These are phyloP conservation scores for Wickerhamomyces subpelliculosus DNA, from an alignment of 805 yeast species.

Conservation along the genomic window DNA sequence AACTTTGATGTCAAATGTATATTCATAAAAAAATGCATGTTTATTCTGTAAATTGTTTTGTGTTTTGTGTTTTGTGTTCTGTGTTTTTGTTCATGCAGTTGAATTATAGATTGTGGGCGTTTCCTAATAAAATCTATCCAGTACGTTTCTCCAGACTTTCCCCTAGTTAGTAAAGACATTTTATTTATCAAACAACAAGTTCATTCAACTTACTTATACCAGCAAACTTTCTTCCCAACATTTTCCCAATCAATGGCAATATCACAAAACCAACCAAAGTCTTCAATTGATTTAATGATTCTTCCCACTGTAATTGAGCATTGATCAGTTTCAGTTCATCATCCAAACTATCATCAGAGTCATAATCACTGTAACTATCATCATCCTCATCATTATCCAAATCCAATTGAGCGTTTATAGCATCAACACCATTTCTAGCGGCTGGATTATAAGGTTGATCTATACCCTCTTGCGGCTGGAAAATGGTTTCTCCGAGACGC, in stretches of 20 bases:
- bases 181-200: not conserved
- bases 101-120: no score
- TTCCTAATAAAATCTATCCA: conserved; percentile 12
- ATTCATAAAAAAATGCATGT: no score
- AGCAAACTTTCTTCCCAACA: conserved; percentile 57
- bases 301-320: conserved; percentile 73
- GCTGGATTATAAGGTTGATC: not conserved
- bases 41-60: no score
- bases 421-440: not conserved
- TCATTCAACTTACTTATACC: conserved; percentile 15
- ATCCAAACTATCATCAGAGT: conserved; percentile 13
- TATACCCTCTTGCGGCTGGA: not conserved
- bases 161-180: conserved; percentile 2
- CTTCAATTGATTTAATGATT: conserved; percentile 51
- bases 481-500: not conserved
- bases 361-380: conserved; percentile 7
- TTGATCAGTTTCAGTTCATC: conserved; percentile 25
- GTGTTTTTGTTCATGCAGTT: no score
- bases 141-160: conserved; percentile 15
- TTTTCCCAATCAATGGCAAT: conserved; percentile 61
- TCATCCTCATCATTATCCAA: not conserved
- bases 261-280: conserved; percentile 53
- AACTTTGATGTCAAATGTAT: not conserved
- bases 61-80: no score
- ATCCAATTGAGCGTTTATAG: not conserved